A percentile compares a stretch with the other conserved stretches of the same genome.
These are phyloP conservation scores for Amanita thiersii DNA, from an alignment of 768 basidiomycete species.

Conservation along the genomic window DNA sequence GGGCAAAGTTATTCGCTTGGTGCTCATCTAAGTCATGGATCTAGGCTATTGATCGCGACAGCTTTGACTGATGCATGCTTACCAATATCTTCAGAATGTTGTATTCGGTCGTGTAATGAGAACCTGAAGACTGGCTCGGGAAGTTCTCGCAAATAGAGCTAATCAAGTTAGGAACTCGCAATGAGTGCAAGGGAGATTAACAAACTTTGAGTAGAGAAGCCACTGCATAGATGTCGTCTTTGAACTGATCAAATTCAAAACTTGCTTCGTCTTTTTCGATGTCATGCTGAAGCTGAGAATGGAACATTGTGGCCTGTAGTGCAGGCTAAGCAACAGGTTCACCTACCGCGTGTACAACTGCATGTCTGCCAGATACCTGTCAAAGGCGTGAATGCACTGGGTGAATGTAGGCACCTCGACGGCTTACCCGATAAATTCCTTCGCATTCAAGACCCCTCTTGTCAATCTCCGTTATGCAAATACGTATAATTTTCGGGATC, in stretches of 20 bases:
- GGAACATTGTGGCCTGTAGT: neutral
- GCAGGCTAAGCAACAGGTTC: neutral
- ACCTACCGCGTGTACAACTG: conserved; percentile 72
- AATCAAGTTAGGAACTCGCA: neutral
- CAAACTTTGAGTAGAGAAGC: conserved; percentile 78
- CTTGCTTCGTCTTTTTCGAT: conserved; percentile 76
- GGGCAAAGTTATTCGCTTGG: conserved; percentile 55
- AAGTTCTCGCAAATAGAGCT: conserved; percentile 79
- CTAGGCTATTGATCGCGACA: neutral
- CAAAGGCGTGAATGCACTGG: conserved; percentile 13
- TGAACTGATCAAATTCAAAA: conserved; percentile 60
- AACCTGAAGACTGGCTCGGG: conserved; percentile 88
- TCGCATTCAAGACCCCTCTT: conserved; percentile 68
- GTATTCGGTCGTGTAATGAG: conserved; percentile 70
- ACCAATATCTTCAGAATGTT: conserved; percentile 77
- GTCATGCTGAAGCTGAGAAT: conserved; percentile 66
- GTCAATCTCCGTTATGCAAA: conserved; percentile 82
- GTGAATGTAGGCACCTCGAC: neutral
- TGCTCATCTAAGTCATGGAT: conserved; percentile 50
- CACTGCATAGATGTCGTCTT: conserved; percentile 79
- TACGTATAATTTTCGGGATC: conserved; percentile 70
- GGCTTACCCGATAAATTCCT: conserved; percentile 67
- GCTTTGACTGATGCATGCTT: conserved; percentile 11
- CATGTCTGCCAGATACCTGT: conserved; percentile 80
- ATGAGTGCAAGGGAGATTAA: conserved; percentile 4